These are phyloP conservation scores for Salisapilia sapeloensis DNA, from an alignment of 352 stramenopile genomes.

Conservation along the genomic window DNA sequence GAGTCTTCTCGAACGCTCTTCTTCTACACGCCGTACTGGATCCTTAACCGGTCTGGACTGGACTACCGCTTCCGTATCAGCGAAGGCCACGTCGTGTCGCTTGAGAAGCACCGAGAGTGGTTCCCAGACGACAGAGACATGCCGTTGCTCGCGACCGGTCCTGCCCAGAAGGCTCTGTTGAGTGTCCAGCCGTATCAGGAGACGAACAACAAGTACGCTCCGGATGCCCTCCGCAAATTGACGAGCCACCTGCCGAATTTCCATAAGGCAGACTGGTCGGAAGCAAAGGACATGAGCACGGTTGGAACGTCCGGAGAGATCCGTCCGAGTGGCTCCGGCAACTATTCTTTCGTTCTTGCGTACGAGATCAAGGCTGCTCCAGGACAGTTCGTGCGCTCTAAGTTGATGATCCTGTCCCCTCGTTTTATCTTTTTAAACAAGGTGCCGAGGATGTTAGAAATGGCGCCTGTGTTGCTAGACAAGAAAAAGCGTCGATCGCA, in stretches of 20 bases:
- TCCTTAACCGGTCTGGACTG: constrained; percentile 69
- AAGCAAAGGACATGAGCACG: constrained; percentile 43
- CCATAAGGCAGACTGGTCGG: constrained; percentile 51
- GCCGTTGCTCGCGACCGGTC: constrained; percentile 41
- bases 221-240: constrained; percentile 23
- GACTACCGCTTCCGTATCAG: constrained; percentile 49
- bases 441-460: constrained; percentile 37
- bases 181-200: constrained; percentile 54
- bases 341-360: constrained; percentile 57
- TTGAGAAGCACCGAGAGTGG: constrained; percentile 51
- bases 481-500: constrained; percentile 42
- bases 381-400: constrained; percentile 66
- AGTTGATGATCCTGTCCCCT: constrained; percentile 64
- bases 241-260: constrained; percentile 69
- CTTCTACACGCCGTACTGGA: constrained; percentile 67
- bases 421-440: constrained; percentile 58
- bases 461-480: constrained; percentile 60
- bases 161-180: constrained; percentile 41
- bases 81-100: constrained; percentile 25
- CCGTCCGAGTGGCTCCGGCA: constrained; percentile 14
- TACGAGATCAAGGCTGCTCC: constrained; percentile 68
- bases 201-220: constrained; percentile 33
- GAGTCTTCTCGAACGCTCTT: constrained; percentile 40
- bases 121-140: constrained; percentile 47
- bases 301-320: constrained; percentile 67